Evolutionary conservation across 2,329 filamentous ascomycete species (phyloP), one percentile per base, ranked within the genome.

Genomic region (Polytolypa hystricis): DNA sequence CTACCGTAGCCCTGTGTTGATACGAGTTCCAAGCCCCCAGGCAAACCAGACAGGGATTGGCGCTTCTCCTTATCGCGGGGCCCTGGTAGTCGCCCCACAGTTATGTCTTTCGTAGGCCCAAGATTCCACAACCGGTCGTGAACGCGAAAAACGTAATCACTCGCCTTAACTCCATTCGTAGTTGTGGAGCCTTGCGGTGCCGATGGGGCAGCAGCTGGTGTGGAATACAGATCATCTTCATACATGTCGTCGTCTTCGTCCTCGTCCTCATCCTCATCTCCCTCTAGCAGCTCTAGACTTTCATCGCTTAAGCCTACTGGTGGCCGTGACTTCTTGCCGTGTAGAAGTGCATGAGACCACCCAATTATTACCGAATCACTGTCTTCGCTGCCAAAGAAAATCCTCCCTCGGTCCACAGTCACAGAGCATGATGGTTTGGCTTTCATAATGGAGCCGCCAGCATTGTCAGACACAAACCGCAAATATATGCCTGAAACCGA

Each of bases 401-500:
- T 55, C 12, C 71, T 69, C 8, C 79, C 77, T 37, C 75, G 74
- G 3, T 76, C 74, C 3, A 96, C 56, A 36, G 70, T 74, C 16
- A 77, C 75, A 2, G 84, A 71, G 42, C 82, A 86, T 1, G 84
- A 80, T 17, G 79, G 73, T 15, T 71, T 64, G 28, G 71, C 70
- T 33, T 71, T 70, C 40, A 93, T 54, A 7, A 83, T 43, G 19
- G 61, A 55, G 5, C 81, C 80, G 7, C 82, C 81, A 16, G 71
- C 67, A 37, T 83, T 75, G 26, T 63, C 50, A 4, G 73, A 54
- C 4, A 95, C 66, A 26, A 74, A 60, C 44, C 74, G 77, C 36
- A 98, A 62, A n/a, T 72, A 76, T 42, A 98, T 69, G 1, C 85
- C 86, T 17, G 87, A 93, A 2, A 98, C 85, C 2, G 84, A 93